Conservation (phyloP, 371 early-diverging fungal genomes). For the Rhizopus stolonifer region DNA sequence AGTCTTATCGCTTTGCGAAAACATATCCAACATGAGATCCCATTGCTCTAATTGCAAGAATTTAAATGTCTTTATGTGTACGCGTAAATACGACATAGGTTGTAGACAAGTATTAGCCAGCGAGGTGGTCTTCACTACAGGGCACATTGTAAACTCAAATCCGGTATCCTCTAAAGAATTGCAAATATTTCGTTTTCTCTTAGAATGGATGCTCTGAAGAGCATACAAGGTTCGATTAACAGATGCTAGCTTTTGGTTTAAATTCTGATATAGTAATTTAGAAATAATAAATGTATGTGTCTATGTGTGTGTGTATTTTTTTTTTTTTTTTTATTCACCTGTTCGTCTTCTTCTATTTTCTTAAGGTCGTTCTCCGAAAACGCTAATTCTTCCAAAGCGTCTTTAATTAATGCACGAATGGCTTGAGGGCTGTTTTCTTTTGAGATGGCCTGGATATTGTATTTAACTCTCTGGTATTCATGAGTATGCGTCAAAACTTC, state of each 20-base stretch:
- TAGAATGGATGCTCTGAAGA: constrained; percentile 10
- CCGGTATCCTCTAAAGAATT: constrained; percentile 21
- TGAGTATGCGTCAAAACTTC: neutral
- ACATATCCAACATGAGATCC: constrained; percentile 8
- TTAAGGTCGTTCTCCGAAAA: constrained; percentile 7
- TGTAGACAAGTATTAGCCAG: constrained; percentile 5
- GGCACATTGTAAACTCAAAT: constrained; percentile 18
- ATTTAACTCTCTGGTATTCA: constrained; percentile 4
- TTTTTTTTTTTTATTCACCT: constrained; percentile 1
- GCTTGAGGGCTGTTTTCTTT: constrained; percentile 11
- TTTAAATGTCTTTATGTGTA: constrained; percentile 12
- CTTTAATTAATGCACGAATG: neutral
- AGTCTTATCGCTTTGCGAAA: neutral
- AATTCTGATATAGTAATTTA: neutral
- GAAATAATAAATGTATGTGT: too few relatives aligned
- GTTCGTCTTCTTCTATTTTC: constrained; percentile 7
- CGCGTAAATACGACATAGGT: constrained; percentile 7
- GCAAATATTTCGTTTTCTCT: constrained; percentile 6
- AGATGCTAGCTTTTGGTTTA: constrained; percentile 11
- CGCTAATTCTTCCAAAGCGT: constrained; percentile 9
- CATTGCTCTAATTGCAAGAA: constrained; percentile 23
- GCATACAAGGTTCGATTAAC: constrained; percentile 24
- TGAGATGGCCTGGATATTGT: neutral
- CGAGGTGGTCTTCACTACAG: constrained; percentile 10
- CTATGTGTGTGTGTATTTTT: too few relatives aligned